A percentile compares a stretch with the other conserved stretches of the same genome.
These are phyloP conservation scores for Tolypocladium tundrense DNA, from an alignment of 2,329 filamentous ascomycete species.

Conservation along the genomic window DNA sequence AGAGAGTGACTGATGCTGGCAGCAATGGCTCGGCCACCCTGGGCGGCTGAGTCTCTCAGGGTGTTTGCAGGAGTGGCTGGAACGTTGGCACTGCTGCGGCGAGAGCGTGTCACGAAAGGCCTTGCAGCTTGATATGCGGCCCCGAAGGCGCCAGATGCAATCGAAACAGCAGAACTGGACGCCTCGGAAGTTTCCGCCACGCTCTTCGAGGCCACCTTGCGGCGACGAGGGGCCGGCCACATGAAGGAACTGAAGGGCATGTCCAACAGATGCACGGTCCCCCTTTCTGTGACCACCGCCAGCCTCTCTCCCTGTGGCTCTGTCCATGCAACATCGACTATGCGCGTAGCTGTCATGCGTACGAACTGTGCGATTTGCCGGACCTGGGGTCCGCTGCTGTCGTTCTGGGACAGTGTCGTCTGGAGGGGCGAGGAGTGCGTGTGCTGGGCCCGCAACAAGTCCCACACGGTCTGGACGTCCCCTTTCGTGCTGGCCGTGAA, in stretches of 20 bases:
- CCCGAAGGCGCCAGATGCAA: constrained; percentile 60
- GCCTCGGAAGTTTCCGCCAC: constrained; percentile 38
- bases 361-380: constrained; percentile 83
- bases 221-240: constrained; percentile 67
- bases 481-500: constrained; percentile 76
- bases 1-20: constrained; percentile 66
- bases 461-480: constrained; percentile 77
- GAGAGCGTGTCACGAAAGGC: constrained; percentile 45
- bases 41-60: constrained; percentile 52
- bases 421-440: constrained; percentile 53
- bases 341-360: constrained; percentile 81
- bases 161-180: constrained; percentile 48
- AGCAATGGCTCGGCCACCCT: constrained; percentile 62
- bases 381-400: constrained; percentile 46
- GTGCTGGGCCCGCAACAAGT: constrained; percentile 57
- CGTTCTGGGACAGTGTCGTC: constrained; percentile 32
- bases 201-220: constrained; percentile 31
- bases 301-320: constrained; percentile 70
- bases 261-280: constrained; percentile 89
- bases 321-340: constrained; percentile 85
- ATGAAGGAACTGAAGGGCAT: constrained; percentile 73
- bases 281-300: constrained; percentile 84
- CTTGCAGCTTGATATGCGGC: constrained; percentile 61
- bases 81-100: constrained; percentile 34
- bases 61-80: constrained; percentile 27